Conservation (phyloP, 2,329 filamentous ascomycete genomes). For the Chaetomium strumarium region DNA sequence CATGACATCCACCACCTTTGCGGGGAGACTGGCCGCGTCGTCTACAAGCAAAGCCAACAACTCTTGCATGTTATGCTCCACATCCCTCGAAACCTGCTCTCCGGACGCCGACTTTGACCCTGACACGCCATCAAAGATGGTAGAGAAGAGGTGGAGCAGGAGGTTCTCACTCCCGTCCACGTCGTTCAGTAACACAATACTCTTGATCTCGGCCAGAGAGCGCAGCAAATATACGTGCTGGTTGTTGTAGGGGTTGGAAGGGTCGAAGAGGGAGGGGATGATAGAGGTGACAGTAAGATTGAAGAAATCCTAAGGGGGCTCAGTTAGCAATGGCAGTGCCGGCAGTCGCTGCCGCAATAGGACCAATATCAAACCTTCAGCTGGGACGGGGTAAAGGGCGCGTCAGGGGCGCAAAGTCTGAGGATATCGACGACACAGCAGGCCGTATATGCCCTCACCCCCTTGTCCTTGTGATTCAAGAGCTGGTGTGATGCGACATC, state of each 20-base stretch:
- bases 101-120: constrained; percentile 68
- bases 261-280: constrained; percentile 78
- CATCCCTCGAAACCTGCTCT: constrained; percentile 84
- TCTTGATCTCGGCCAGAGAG: constrained; percentile 89
- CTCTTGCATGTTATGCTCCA: constrained; percentile 86
- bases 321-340: constrained; percentile 19
- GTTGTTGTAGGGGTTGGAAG: constrained; percentile 81
- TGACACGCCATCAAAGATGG: constrained; percentile 88
- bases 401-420: constrained; percentile 86
- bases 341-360: background rate
- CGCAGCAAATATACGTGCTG: constrained; percentile 89
- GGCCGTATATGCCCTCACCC: constrained; percentile 82
- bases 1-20: constrained; percentile 82
- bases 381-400: constrained; percentile 84
- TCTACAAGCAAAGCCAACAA: constrained; percentile 82
- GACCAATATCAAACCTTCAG: constrained; percentile 61
- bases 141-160: constrained; percentile 74
- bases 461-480: constrained; percentile 85
- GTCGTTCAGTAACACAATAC: constrained; percentile 85
- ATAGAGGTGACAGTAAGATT: constrained; percentile 78
- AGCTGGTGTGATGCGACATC: constrained; percentile 79
- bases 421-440: constrained; percentile 92
- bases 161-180: constrained; percentile 76
- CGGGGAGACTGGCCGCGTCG: constrained; percentile 70
- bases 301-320: constrained; percentile 73